Conservation (phyloP, 768 basidiomycete species). For the Leccinum aurantiacum region DNA sequence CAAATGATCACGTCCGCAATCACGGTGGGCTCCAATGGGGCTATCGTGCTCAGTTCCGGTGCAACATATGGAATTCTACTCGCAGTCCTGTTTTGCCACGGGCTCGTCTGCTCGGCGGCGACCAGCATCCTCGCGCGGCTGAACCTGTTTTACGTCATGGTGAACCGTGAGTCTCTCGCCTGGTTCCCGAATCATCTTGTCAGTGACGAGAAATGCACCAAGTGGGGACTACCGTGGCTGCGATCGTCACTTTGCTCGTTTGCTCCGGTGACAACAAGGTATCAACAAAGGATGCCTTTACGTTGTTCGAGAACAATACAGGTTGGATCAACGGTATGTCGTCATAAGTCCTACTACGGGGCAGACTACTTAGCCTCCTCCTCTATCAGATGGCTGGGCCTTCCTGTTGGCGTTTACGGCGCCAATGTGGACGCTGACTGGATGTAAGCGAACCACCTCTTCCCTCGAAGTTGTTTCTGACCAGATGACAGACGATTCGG, state of each 20-base stretch:
- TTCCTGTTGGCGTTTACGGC: constrained; percentile 71
- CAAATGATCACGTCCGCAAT: constrained; percentile 78
- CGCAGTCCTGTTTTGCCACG: constrained; percentile 65
- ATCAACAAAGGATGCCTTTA: constrained; percentile 69
- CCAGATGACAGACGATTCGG: constrained; percentile 59
- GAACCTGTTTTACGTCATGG: constrained; percentile 66
- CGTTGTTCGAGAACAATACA: constrained; percentile 67
- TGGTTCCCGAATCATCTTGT: neutral
- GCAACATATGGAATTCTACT: constrained; percentile 68
- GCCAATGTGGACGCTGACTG: constrained; percentile 79
- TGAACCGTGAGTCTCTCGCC: constrained; percentile 50
- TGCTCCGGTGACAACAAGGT: constrained; percentile 55
- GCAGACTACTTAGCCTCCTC: neutral
- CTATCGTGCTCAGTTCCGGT: constrained; percentile 50
- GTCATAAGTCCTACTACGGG: neutral
- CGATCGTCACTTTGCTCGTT: constrained; percentile 59
- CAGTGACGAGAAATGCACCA: constrained; percentile 3
- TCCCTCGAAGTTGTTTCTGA: constrained; percentile 1
- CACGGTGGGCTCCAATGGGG: constrained; percentile 56
- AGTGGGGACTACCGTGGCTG: constrained; percentile 68
- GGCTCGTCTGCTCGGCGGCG: constrained; percentile 68
- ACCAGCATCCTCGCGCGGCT: constrained; percentile 50
- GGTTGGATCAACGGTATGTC: constrained; percentile 62
- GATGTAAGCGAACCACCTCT: constrained; percentile 46
- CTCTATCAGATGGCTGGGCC: constrained; percentile 62